Conservation (phyloP, 306 rosid species). For the Cucurbita moschata region DNA sequence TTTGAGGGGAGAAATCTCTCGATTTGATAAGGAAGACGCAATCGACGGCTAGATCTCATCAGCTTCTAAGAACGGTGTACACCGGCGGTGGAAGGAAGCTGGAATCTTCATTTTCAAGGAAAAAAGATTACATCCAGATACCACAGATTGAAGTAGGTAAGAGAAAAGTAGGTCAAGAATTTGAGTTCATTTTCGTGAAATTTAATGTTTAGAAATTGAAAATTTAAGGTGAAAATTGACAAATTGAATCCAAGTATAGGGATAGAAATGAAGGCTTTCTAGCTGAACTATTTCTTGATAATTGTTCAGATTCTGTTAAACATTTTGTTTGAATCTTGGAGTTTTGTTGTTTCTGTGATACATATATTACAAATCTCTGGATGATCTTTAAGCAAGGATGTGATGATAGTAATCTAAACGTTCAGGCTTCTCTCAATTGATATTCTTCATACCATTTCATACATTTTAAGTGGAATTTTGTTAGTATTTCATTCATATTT, state of each 20-base stretch:
- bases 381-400: neutral
- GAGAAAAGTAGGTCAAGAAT: no score
- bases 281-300: neutral
- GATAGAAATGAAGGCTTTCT: no score
- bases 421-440: neutral
- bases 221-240: neutral
- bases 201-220: neutral
- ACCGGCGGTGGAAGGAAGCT: no score
- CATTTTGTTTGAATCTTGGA: neutral
- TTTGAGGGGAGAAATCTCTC: neutral
- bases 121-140: no score
- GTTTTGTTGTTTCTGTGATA: neutral
- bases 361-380: neutral
- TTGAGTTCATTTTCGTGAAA: neutral
- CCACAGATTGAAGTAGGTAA: neutral
- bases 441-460: neutral
- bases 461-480: neutral
- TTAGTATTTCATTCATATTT: neutral
- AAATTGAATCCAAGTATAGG: no score
- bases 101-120: no score
- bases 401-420: neutral
- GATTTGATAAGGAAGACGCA: no score
- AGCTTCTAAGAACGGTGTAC: no score
- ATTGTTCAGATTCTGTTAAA: neutral
- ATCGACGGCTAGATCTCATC: no score